Percentiles rank a stretch among this genome's conserved stretches.
These are phyloP conservation scores for Ophiostoma triangulosporum DNA, from an alignment of 2,329 filamentous ascomycete genomes.

Conservation along the genomic window DNA sequence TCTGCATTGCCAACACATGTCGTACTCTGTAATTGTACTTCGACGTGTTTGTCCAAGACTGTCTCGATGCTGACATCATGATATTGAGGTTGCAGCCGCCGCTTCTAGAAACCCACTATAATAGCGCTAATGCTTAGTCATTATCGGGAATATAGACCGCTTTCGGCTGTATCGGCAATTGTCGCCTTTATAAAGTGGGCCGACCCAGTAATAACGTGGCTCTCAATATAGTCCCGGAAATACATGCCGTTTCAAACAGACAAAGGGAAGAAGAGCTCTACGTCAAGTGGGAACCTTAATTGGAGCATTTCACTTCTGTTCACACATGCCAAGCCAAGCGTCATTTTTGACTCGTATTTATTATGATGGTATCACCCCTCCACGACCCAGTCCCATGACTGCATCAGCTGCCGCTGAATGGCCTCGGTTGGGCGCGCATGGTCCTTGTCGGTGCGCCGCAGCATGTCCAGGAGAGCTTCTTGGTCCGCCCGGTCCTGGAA, in stretches of 20 bases:
- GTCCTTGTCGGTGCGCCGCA: conserved; percentile 19
- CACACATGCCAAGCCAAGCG: too few relatives aligned
- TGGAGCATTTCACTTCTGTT: neutral
- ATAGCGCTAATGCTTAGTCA: neutral
- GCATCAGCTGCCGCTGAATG: conserved; percentile 19
- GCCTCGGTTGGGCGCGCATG: conserved; percentile 21
- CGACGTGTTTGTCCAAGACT: too few relatives aligned
- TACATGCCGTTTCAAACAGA: neutral
- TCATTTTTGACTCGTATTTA: too few relatives aligned
- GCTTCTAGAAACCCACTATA: neutral
- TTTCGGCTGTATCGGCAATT: neutral
- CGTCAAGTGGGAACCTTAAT: neutral
- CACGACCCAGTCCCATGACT: conserved; percentile 17
- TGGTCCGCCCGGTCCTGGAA: conserved; percentile 19
- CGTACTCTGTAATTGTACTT: too few relatives aligned
- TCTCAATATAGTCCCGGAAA: neutral
- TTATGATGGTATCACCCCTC: neutral
- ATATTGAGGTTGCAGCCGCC: neutral
- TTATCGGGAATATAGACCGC: neutral
- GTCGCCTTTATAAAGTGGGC: neutral
- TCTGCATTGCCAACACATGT: too few relatives aligned
- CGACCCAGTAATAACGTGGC: neutral
- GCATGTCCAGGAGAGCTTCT: conserved; percentile 19
- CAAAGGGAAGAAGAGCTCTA: neutral
- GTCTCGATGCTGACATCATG: too few relatives aligned